Evolutionary conservation across 2,329 filamentous ascomycete genomes (phyloP).

Genomic region (Alternaria ethzedia): DNA sequence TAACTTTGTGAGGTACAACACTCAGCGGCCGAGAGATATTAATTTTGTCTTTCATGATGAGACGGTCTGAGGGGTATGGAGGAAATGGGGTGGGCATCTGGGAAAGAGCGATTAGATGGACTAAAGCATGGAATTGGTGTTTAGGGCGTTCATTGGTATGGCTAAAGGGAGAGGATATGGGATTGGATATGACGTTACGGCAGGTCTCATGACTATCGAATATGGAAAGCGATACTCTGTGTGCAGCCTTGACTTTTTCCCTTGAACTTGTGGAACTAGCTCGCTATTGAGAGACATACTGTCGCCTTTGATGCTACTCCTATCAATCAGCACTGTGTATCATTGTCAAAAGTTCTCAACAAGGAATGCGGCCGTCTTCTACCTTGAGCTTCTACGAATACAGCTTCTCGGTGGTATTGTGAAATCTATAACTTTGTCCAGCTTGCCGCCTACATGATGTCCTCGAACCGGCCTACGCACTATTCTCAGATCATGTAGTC

Average conservation of each 20-base stretch:
- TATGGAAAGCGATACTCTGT: not conserved
- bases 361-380: not conserved
- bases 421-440: too few species aligned
- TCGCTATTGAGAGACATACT: not conserved
- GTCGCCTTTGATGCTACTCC: not conserved
- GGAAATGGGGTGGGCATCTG: not conserved
- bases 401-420: not conserved
- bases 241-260: not conserved
- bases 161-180: not conserved
- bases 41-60: constrained; percentile 95
- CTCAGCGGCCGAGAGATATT: constrained; percentile 82
- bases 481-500: not conserved
- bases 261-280: not conserved
- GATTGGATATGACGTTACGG: not conserved
- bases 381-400: not conserved
- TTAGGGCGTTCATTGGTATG: not conserved
- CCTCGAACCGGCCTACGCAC: rapidly evolving
- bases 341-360: not conserved
- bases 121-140: not conserved
- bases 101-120: not conserved
- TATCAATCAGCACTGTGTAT: not conserved
- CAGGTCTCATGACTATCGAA: not conserved
- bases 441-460: rapidly evolving
- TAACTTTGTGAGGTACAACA: constrained; percentile 84
- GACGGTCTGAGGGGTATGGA: constrained; percentile 51